Evolutionary conservation across 2,329 filamentous ascomycete species (phyloP), one percentile per base, ranked within the genome.

Genomic region (Thielaviopsis musarum): DNA sequence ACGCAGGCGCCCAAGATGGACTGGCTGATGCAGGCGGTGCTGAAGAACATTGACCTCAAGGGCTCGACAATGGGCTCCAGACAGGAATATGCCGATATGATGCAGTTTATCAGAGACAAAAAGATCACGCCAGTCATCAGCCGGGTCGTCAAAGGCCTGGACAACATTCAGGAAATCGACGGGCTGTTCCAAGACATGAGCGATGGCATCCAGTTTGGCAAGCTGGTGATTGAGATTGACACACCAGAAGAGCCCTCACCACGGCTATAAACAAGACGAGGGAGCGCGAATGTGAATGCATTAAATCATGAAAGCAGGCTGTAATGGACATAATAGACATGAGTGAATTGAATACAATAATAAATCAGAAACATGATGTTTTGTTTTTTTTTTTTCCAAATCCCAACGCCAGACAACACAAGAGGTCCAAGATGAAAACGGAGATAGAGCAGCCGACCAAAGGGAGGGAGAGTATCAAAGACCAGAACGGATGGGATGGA

Each of bases 1-100:
- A 97, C 91, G 0, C 74, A 87, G 2, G 75, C 77, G 0, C 91
- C 91, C 1, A 88, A 85, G 72, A 91, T 95, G 84, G 82, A 88
- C 57, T 96, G 88, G 79, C 67, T 81, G 13, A 95, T 96, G 87
- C 72, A 76, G 62, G 90, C 90, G 0, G 86, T 93, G 15, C 71
- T 97, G 62, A 87, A 85, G 70, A 95, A 97, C 67, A 80, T 96
- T 58, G 91, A 97, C 65, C 77, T 97, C 28, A 80, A 80, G 55
- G 91, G 93, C 19, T 84, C 81, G 15, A 96, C 91, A 0, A 95
- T 97, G 91, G 91, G 91, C 0, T 95, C 88, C 28, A 79, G 87
- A 52, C 83, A 81, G 67, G 93, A 97, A 72, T 97, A 96, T 67
- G 75, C 75, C n/a, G 88, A 93, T 22, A 95, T 97, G 89, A 77